Conservation (phyloP, 352 stramenopile species). For the Phytophthora fragariae region DNA sequence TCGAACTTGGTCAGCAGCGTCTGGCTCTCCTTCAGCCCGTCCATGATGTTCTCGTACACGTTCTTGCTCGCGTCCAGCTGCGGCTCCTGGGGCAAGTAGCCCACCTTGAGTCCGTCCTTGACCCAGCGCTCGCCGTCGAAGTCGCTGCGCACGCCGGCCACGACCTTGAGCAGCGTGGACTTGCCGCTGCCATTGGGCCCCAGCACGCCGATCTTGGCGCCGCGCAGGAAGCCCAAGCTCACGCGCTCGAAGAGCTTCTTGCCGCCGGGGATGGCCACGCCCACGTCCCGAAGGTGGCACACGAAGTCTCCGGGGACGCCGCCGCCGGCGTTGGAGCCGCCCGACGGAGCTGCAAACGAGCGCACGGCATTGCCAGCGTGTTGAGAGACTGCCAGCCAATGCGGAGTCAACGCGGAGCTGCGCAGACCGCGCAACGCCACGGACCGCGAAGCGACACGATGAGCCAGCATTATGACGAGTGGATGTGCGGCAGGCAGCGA, state of each 20-base stretch:
- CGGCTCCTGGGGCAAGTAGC: constrained; percentile 90
- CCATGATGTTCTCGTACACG: constrained; percentile 93
- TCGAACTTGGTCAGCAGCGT: constrained; percentile 86
- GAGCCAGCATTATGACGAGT: constrained; percentile 27
- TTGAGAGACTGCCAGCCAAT: constrained; percentile 24
- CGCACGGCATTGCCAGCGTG: constrained; percentile 28
- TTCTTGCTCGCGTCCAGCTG: constrained; percentile 86
- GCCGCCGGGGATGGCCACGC: constrained; percentile 78
- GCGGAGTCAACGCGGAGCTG: neutral
- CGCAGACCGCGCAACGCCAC: constrained; percentile 9
- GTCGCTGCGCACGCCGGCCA: constrained; percentile 91
- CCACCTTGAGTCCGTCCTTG: constrained; percentile 85
- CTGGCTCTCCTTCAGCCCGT: constrained; percentile 87
- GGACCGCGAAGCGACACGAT: constrained; percentile 18
- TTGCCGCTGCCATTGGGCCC: constrained; percentile 96
- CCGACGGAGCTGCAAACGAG: constrained; percentile 46
- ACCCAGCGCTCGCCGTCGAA: constrained; percentile 91
- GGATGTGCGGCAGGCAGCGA: neutral
- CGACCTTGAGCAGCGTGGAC: constrained; percentile 97
- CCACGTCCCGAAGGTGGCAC: constrained; percentile 78
- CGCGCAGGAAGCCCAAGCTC: constrained; percentile 82
- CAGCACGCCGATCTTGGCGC: constrained; percentile 96
- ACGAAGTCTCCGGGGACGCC: constrained; percentile 87
- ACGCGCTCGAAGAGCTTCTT: constrained; percentile 89
- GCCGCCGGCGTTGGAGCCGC: constrained; percentile 70